Conservation (phyloP, 106 monocot genomes). For the Amphibolis antarctica region DNA sequence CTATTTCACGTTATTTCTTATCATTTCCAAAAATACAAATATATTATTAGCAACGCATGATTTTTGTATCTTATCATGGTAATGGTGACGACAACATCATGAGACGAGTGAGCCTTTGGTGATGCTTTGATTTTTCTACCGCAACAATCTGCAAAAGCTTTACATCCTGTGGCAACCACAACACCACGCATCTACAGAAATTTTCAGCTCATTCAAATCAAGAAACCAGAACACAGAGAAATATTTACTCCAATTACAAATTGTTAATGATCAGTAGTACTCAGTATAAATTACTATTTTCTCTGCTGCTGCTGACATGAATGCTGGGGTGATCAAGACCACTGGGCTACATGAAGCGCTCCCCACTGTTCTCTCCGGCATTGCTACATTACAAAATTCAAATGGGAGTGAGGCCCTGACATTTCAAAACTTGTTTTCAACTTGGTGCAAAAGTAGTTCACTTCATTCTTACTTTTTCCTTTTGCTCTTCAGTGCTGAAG, state of each 20-base stretch:
- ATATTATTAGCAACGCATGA: no score
- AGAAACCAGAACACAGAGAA: neutral
- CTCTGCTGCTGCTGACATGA: neutral
- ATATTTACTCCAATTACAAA: neutral
- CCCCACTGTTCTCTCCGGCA: constrained; percentile 41
- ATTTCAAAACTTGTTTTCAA: neutral
- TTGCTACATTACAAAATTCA: constrained; percentile 21
- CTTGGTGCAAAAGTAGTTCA: neutral
- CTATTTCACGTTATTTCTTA: no score
- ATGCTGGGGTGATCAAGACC: neutral
- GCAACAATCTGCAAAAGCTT: neutral
- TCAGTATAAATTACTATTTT: neutral
- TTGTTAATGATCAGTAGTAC: neutral
- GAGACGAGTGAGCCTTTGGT: no score
- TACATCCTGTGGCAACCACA: neutral
- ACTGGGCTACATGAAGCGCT: constrained; percentile 15
- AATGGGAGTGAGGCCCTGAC: neutral
- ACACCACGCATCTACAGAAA: neutral
- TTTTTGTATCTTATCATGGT: neutral
- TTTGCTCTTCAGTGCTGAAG: constrained; percentile 57
- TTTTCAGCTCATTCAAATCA: neutral
- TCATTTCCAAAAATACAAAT: no score
- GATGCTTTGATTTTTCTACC: neutral
- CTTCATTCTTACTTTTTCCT: constrained; percentile 43
- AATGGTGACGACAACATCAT: neutral